These are phyloP conservation scores for Monosiga brevicollis DNA, from an alignment of 78 protist genomes.

Conservation along the genomic window DNA sequence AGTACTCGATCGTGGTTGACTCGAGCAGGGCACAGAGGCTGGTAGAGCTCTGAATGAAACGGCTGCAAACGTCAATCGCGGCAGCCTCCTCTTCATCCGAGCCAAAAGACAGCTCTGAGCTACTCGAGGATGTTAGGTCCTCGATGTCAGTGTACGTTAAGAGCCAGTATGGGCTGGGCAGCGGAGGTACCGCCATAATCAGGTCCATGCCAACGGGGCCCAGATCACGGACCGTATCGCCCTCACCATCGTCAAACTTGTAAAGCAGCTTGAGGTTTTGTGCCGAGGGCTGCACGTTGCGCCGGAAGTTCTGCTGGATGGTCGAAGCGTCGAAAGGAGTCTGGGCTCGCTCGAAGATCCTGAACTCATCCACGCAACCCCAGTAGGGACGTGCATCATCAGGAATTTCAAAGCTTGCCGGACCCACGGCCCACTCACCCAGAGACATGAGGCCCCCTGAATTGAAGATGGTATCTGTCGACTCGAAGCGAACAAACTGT, in stretches of 20 bases:
- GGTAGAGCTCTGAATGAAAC: not conserved
- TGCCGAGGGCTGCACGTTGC: not conserved
- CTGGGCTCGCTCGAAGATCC: not conserved
- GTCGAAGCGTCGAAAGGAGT: not conserved
- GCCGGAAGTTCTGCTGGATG: not conserved
- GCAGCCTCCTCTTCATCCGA: not conserved
- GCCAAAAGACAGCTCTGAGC: not conserved
- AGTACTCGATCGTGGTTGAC: not conserved
- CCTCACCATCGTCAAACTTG: not conserved
- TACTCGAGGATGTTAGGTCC: not conserved
- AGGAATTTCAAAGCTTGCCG: too few relatives aligned
- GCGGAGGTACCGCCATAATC: not conserved
- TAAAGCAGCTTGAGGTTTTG: not conserved
- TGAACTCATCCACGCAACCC: not conserved
- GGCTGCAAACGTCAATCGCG: not conserved
- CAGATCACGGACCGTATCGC: not conserved
- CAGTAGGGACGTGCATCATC: too few relatives aligned
- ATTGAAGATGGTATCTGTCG: not conserved
- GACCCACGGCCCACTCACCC: not conserved
- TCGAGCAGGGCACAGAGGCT: not conserved
- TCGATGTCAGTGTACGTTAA: not conserved
- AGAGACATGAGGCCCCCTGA: not conserved
- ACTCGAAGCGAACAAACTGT: not conserved
- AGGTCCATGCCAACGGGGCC: not conserved
- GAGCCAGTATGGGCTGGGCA: not conserved